Base-by-base conservation (phyloP, 495 filamentous ascomycete genomes). In the Talaromyces nanjingensis region DNA sequence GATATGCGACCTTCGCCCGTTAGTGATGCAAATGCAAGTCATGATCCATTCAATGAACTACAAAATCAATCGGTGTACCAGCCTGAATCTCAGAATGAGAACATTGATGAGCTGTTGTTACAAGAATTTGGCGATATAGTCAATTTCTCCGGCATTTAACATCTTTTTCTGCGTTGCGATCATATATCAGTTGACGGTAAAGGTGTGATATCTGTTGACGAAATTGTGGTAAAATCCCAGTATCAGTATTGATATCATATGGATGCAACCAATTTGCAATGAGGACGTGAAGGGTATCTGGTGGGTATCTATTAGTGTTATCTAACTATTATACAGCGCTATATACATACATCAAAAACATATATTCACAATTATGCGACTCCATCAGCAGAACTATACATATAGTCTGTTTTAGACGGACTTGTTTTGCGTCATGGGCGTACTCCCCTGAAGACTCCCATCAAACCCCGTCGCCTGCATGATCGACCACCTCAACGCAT, bases 401-500 rank as follows among this genome's bases (percentile, higher is more conserved):
- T 14, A 12, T 56, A 29, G 6, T 16, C 5, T 31, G 20, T 7
- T 56, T 25, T 29, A 12, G 33, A 37, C 33, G 11, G 33, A 9
- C 9, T 29, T 29, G 29, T 31, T 27, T 11, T 27, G 53, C 4
- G 53, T 56, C 27, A 29, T 27, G 12, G 27, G 24, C 12, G n/a
- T 8, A 22, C 12, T 42, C 9, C 20, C 9, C 11, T 54, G 11
- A 52, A 80, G 62, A 52, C 66, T 75, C 49, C 73, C 78, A 64
- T 77, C 78, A 65, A 77, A 76, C 16, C 82, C 81, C 45, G 81
- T 77, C 25, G 82, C 82, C 31, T 74, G 72, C 34, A 85, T 65
- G 47, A 84, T 79, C 7, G 81, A 76, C 82, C 80, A 84, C 34
- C 81, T 76, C 7, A 85, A 61, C 9, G 75, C 69, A 60, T 75